phyloP scores from a whole-genome alignment of 169 alveolate genomes.

The Eimeria acervulina region DNA sequence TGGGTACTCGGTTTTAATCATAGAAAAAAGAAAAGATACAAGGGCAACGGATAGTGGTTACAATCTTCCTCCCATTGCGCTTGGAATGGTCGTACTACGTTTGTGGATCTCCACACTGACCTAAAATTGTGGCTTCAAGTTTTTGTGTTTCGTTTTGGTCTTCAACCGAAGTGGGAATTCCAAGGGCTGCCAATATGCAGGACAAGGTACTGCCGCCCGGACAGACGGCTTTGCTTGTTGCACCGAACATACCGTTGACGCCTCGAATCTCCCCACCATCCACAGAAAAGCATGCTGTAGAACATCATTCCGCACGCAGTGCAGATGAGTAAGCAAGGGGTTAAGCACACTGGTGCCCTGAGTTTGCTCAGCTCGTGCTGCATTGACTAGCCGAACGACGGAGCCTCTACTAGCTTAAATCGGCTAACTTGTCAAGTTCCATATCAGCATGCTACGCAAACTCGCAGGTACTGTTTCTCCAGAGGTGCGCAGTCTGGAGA shows the following conservation, averaged over 20 bases:
- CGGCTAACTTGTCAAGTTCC: conserved; percentile 60
- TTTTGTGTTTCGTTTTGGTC: background rate
- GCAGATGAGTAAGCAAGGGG: background rate
- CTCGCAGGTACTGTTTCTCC: background rate
- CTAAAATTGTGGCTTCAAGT: conserved; percentile 24
- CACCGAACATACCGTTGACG: conserved; percentile 45
- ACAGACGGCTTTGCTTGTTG: conserved; percentile 17
- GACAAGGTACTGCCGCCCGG: conserved; percentile 10
- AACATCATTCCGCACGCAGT: background rate
- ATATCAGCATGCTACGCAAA: background rate
- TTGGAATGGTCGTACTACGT: background rate
- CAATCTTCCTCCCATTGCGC: background rate
- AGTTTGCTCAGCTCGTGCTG: background rate
- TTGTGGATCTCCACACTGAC: background rate
- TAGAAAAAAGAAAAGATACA: no score
- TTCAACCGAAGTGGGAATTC: background rate
- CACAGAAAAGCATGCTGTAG: conserved; percentile 57
- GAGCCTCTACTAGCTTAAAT: background rate
- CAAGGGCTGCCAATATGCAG: conserved; percentile 31
- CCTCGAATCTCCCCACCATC: conserved; percentile 15
- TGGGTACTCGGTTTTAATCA: background rate
- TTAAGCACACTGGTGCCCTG: background rate
- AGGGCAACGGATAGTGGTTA: background rate
- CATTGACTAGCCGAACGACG: background rate
- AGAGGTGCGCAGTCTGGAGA: background rate